Percentiles rank a stretch among this genome's conserved stretches.
Evolutionary conservation across 257 asterid species (phyloP).

Genomic region (Galeopsis tetrahit): DNA sequence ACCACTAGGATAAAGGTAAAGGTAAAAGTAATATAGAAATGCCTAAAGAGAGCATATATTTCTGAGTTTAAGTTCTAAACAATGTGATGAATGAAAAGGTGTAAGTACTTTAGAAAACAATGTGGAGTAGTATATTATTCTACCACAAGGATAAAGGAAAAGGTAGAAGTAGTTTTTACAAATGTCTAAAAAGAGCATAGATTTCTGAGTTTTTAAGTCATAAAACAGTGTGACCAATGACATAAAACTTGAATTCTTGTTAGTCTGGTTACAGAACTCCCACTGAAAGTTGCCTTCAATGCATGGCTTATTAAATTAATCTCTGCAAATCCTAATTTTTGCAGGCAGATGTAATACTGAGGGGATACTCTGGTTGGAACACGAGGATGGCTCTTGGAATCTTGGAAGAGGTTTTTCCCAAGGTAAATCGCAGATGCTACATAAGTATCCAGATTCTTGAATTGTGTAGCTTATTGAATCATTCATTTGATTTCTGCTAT

Average conservation of each 20-base stretch:
- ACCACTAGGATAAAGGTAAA: background rate
- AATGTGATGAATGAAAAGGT: background rate
- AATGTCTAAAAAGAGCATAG: background rate
- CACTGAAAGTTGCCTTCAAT: background rate
- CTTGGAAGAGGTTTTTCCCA: conserved; percentile 57
- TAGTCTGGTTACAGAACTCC: background rate
- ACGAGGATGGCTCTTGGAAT: conserved; percentile 56
- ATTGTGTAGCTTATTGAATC: background rate
- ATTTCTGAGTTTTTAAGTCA: background rate
- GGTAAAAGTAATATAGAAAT: background rate
- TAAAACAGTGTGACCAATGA: background rate
- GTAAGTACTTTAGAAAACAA: background rate
- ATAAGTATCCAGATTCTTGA: background rate
- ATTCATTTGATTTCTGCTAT: conserved; percentile 3
- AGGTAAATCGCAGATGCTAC: conserved; percentile 41
- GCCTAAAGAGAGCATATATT: background rate
- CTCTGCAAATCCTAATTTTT: conserved; percentile 5
- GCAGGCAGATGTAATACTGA: conserved; percentile 61
- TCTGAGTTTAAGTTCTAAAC: background rate
- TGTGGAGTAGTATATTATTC: too few species aligned
- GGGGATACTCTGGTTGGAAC: conserved; percentile 76
- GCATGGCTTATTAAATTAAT: background rate
- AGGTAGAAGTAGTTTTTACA: background rate
- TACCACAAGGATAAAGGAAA: background rate
- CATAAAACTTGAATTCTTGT: background rate